Evolutionary conservation across 306 rosid species (phyloP).

Genomic region (Spatholobus suberectus): DNA sequence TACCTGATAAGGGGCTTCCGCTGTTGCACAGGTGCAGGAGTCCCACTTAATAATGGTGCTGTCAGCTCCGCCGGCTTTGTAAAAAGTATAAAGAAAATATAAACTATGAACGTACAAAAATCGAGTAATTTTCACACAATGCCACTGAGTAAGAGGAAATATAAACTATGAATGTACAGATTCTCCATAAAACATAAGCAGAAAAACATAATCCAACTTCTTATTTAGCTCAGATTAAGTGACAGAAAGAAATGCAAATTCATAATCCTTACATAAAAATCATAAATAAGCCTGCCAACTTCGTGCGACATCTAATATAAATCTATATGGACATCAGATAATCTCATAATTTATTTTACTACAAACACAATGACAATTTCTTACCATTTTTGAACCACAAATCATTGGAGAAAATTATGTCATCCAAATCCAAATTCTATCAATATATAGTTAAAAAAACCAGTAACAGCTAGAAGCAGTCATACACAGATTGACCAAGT

Average conservation of each 20-base stretch:
- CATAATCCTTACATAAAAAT: neutral
- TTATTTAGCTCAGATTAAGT: neutral
- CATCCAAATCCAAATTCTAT: neutral
- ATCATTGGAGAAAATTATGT: neutral
- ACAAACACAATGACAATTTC: neutral
- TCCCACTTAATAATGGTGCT: constrained; percentile 51
- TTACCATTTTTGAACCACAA: neutral
- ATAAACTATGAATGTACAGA: neutral
- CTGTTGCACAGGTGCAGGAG: constrained; percentile 56
- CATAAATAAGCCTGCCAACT: neutral
- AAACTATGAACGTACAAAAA: too few species aligned
- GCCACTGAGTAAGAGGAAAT: constrained; percentile 22
- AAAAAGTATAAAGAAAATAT: constrained; percentile 1
- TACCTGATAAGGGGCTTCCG: constrained; percentile 83
- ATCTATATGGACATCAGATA: neutral
- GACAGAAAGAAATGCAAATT: constrained; percentile 22
- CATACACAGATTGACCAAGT: neutral
- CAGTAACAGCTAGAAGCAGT: neutral
- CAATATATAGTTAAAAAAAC: neutral
- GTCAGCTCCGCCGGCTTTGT: constrained; percentile 73
- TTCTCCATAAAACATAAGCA: neutral
- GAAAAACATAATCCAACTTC: constrained; percentile 1
- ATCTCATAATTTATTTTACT: neutral
- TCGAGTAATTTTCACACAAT: neutral
- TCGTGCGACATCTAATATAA: neutral